Base-by-base conservation (phyloP, 1,284 basidiomycete species). In the Irpex sp. region DNA sequence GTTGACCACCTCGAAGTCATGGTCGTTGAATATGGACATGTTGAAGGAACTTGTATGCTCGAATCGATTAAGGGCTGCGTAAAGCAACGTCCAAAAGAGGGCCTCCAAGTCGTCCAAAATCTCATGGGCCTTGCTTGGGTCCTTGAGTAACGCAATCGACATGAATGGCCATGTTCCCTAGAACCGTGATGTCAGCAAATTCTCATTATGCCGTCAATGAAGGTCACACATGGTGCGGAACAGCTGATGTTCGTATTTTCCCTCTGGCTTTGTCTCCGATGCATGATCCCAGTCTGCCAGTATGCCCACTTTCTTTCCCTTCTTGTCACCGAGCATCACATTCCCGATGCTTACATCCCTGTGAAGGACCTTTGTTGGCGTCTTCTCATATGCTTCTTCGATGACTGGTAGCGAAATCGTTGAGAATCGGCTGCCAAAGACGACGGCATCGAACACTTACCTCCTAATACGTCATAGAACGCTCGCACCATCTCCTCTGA, bases 81-180 rank as follows among this genome's bases (percentile, higher is more conserved):
- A 67, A 1, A 72, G 52, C 8, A 72, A 58, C n/a, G 75, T 59
- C 49, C 68, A 69, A 39, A 75, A 65, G 59, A 75, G 69, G 1
- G 74, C 76, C 60, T 76, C 74, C 7, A 76, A 59, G 56, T 76
- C 74, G 58, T 77, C 75, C 35, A 70, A 66, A 5, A 73, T 52
- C 0, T 58, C 61, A 52, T 75, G 71, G 0, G 52, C 14, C 19
- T 67, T 66, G 2, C n/a, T 8, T 5, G 63, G 58, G 7, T 67
- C 16, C 6, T 35, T 1, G 6, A 57, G 56, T 16, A 57, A 14
- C 7, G 12, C 21, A n/a, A 57, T 57, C 5, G 56, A 57, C 56
- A 57, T 57, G 36, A 57, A 57, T 33, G 33, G 35, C 56, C 56
- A 57, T 10, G 56, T 57, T 16, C 56, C 56, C 56, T 57, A 19